Evolutionary conservation across 1,139 yeast species (phyloP), one percentile per base, ranked within the genome.

Genomic region (Pichiaceae sp.): DNA sequence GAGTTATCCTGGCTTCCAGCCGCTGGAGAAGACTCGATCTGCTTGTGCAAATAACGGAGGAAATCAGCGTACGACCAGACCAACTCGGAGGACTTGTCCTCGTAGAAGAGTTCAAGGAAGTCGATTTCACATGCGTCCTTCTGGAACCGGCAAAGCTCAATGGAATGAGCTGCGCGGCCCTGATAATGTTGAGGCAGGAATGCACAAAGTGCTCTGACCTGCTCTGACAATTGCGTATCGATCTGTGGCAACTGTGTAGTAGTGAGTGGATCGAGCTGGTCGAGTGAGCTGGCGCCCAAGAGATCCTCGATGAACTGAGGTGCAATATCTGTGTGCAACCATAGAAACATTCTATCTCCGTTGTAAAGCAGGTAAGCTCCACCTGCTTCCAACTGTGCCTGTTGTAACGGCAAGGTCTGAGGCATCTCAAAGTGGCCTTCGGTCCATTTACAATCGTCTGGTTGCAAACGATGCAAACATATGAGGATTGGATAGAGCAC

Each of bases 401-500:
- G 53, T 20, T 77, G 60, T 4, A 78, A 72, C 36, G 71, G 68
- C 35, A 60, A 62, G 36, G 66, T 61, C 3, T 70, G 69, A 3
- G 87, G 74, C 42, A 71, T 51, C 16, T 66, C 63, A 55, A 82
- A 73, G 20, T 63, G 57, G 4, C 21, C 24, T 17, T 64, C 66
- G 37, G 70, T 71, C 27, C 45, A 57, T 32, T 67, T 52, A 31
- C 82, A 72, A 43, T 78, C 85, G 3, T 62, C 63, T 6, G 75
- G 81, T 7, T 62, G 64, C 39, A 85, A 59, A 3, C 75, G 68
- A 56, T 87, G 95, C 31, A 89, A 58, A 31, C 85, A 86, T 32
- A 84, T 68, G 43, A 91, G 66, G 4, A 84, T 77, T 2, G 98
- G 98, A 51, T 89, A 91, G 36, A 91, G 65, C 43, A 75, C 78